Evolutionary conservation across 2,329 filamentous ascomycete species (phyloP).

Genomic region (Xylaria sp.): DNA sequence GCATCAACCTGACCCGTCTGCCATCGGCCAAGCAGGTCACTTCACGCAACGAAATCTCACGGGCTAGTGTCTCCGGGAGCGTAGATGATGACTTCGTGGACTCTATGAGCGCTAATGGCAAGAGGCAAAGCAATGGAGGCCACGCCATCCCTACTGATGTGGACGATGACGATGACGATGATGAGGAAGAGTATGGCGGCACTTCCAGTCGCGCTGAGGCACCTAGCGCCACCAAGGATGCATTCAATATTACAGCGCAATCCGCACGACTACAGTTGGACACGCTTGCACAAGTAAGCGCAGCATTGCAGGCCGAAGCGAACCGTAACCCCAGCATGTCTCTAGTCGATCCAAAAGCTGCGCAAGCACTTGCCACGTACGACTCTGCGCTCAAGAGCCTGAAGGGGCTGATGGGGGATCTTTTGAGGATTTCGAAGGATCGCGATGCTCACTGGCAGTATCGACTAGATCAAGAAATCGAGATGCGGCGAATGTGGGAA

Average conservation of each 20-base stretch:
- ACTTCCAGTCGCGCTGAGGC: constrained; percentile 83
- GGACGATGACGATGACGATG: constrained; percentile 66
- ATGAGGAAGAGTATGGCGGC: constrained; percentile 74
- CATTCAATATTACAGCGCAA: constrained; percentile 96
- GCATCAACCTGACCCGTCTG: constrained; percentile 58
- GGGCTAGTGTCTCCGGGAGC: constrained; percentile 61
- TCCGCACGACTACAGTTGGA: constrained; percentile 94
- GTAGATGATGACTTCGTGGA: constrained; percentile 64
- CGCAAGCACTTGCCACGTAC: constrained; percentile 84
- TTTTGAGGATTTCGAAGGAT: constrained; percentile 91
- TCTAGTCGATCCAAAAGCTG: constrained; percentile 80
- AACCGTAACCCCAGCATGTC: constrained; percentile 74
- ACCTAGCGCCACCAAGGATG: constrained; percentile 83
- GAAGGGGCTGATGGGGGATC: constrained; percentile 83
- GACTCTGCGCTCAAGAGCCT: constrained; percentile 90
- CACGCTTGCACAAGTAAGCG: constrained; percentile 84
- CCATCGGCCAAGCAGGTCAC: constrained; percentile 52
- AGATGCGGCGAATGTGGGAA: constrained; percentile 96
- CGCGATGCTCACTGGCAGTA: constrained; percentile 98
- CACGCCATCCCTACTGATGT: constrained; percentile 54
- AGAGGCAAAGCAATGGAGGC: constrained; percentile 51
- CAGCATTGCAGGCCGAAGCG: constrained; percentile 80
- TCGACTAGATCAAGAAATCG: constrained; percentile 87
- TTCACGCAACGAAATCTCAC: constrained; percentile 50
- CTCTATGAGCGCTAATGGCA: constrained; percentile 57